Base-by-base conservation (phyloP, 1,284 basidiomycete genomes). In the Pulveroboletus sp. region DNA sequence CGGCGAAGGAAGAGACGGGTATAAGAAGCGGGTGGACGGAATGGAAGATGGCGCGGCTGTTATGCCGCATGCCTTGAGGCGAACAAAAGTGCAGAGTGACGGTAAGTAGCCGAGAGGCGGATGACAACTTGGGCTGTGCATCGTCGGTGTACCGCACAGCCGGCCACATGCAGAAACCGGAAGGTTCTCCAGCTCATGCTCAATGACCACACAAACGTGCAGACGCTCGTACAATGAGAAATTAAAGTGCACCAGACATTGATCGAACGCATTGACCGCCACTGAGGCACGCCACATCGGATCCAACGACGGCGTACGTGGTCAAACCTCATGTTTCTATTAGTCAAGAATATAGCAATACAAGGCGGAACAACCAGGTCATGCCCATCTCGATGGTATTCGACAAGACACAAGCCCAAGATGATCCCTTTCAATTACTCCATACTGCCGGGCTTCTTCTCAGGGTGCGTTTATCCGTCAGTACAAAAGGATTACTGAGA, bases 401-500 rank as follows among this genome's bases (percentile, higher is more conserved):
- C 42, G 31, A 55, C 43, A 60, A 55, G 68, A 65, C 31, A 78
- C 84, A 15, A 35, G 71, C 84, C 54, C 73, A 79, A 52, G 82
- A 86, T 18, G 26, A 38, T 44, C 43, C 6, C 3, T 5, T 29
- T 63, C 22, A 72, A 26, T 55, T 46, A 52, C 48, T 54, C 64
- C 67, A 66, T 14, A 64, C 50, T 4, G 59, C 59, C 10, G 28
- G 38, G 40, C 52, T 39, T 24, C 38, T 52, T 26, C 39, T 56
- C 15, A 43, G 22, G 12, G 29, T 38, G 31, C 43, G 62, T 9
- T 47, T 58, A 20, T 65, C 54, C 4, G 66, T 57, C 52, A 70
- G 45, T 2, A 64, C 53, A 20, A 70, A 70, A 2, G 68, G 68
- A 22, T 85, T 82, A 52, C 78, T 80, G 33, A 88, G 71, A 60